phyloP scores from a whole-genome alignment of 176 grass and related monocot species.

The sorghum (Sorghum bicolor) region Sorghum_bicolor_NCBIv3 NC_012871.2:25862001-25862500 shows the following conservation, averaged over 20 bases:
- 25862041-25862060: not conserved
- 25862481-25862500: constrained; percentile 25
- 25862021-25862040: not conserved
- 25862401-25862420: constrained; percentile 20
- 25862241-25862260: not conserved
- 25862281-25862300: constrained; percentile 9
- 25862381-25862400: constrained; percentile 12
- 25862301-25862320: not conserved
- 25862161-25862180: not conserved
- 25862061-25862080: not conserved
- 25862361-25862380: constrained; percentile 39
- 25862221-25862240: not conserved
- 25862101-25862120: not conserved
- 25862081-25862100: not conserved
- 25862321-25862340: constrained; percentile 10
- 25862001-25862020: not conserved
- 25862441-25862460: constrained; percentile 19
- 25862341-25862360: constrained; percentile 19
- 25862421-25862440: constrained; percentile 8
- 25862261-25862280: not conserved
- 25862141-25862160: not conserved
- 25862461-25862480: constrained; percentile 14
- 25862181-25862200: not conserved
- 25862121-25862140: not conserved
- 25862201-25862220: not conserved